Base-by-base conservation (phyloP, 2,329 filamentous ascomycete species). In the Cladophialophora yegresii region DNA sequence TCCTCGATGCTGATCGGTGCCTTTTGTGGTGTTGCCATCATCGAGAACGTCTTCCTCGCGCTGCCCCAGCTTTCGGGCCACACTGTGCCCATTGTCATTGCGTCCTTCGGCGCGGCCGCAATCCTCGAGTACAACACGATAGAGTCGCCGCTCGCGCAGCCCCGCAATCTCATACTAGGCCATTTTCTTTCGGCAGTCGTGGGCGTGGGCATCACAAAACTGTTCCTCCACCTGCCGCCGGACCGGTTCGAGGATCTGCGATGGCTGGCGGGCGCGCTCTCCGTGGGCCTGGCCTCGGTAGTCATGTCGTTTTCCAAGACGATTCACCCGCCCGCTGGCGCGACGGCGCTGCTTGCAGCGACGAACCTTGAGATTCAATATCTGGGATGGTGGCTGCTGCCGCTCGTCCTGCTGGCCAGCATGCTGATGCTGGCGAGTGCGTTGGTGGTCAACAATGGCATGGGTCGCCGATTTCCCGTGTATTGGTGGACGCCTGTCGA, bases 71-170 rank as follows among this genome's bases (percentile, higher is more conserved):
- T 91, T 53, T 73, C 80, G 33, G 73, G 77, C 6, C 80, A 82
- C 60, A 80, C 81, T 30, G 82, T 81, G 0, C 87, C 87, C 0
- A 78, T 86, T 10, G 84, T 90, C n/a, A 80, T 91, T 66, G 88
- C 83, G 58, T 89, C 87, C 75, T 89, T 91, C 75, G 89, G 89
- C 58, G 89, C 89, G 4, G 86, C 88, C 2, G 89, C 89, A 13
- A 88, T 92, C n/a, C 83, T 92, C 43, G 84, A 90, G 71, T 92
- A 90, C 75, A 87, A 87, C 71, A 82, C 85, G 54, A 87, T 91
- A 69, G 86, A 89, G 56, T 88, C 88, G 0, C 89, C 89, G 0
- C 83, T 92, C 30, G 82, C 89, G 0, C 89, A 92, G 72, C 90
- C 90, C 0, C 86, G 89, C 26, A 91, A 89, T 74, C 82, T 85